Base-by-base conservation (phyloP, 805 yeast species). In the Debaryomyces castellii region DNA sequence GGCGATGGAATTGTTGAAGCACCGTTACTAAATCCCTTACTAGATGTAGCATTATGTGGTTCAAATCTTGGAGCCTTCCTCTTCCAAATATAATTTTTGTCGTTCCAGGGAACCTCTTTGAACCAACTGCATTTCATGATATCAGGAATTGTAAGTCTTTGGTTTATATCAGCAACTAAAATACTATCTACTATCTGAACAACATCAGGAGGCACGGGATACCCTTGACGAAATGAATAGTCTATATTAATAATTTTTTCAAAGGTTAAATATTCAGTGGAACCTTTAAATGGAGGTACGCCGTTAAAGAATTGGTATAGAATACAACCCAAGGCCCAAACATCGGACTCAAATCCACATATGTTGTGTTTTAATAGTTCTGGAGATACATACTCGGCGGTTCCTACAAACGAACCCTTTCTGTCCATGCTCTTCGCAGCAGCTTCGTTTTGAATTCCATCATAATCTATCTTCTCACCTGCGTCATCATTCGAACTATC, bases 371-470 rank as follows among this genome's bases (percentile, higher is more conserved):
- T 78, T 40, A 94, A 71, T 34, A 94, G 69, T 63, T 94, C 99
- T 0, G 98, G 99, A 0, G 96, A 85, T 2, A 94, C 97, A 59
- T 91, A 91, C 60, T 91, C 97, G 0, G 98, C 98, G 1, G 99
- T 92, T 0, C 99, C 99, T 3, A 92, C 98, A 71, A 92, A 94
- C 0, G 97, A 90, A 18, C 72, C 76, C 45, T 64, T 64, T n/a
- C 73, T 49, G 16, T 57, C 59, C 14, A 60, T 59, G 16, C 72
- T 66, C 12, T 73, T 67, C 28, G 62, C 69, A 23, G 67, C 74
- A n/a, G 59, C 63, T 12, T 22, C 38, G 8, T 35, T 40, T 5
- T 34, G 17, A 11, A 34, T 40, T 17, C 41, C 35, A 37, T 60
- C 62, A 49, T 63, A 66, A 45, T 67, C 73, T 24, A 69, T 60